Conservation (phyloP, 2,329 filamentous ascomycete species). For the Diaporthe destruens region DNA sequence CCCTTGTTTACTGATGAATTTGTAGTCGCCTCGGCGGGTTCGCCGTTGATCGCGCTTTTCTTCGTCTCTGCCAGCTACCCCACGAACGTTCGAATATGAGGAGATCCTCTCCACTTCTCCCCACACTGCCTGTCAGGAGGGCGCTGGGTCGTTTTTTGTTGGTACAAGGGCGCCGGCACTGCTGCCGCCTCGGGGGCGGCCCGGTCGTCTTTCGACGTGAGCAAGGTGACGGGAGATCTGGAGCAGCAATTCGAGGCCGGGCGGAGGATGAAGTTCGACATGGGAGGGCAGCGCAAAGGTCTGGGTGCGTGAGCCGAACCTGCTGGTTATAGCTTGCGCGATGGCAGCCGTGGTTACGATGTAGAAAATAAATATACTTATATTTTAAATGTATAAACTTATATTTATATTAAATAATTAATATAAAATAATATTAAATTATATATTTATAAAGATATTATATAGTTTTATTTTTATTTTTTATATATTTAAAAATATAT, state of each 20-base stretch:
- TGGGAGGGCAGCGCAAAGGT: slow-evolving; percentile 62
- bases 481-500: too few relatives aligned
- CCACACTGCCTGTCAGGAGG: slow-evolving; percentile 11
- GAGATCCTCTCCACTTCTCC: slow-evolving; percentile 18
- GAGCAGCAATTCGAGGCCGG: slow-evolving; percentile 69
- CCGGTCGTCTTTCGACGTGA: slow-evolving; percentile 51
- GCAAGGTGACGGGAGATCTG: slow-evolving; percentile 63
- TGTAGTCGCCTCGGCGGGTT: background rate
- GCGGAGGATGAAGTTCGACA: slow-evolving; percentile 68
- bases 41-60: background rate
- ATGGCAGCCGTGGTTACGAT: background rate
- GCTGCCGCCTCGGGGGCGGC: slow-evolving; percentile 40
- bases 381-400: too few relatives aligned
- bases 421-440: too few relatives aligned
- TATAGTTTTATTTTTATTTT: too few relatives aligned
- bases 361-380: too few relatives aligned
- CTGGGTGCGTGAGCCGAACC: slow-evolving; percentile 60
- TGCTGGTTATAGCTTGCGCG: background rate
- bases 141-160: too few relatives aligned
- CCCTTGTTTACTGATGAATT: background rate
- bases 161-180: slow-evolving; percentile 58
- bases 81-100: background rate
- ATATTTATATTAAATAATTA: too few relatives aligned
- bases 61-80: background rate
- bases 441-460: too few relatives aligned